These are phyloP conservation scores for Fusarium sp. DNA, from an alignment of 2,329 filamentous ascomycete genomes.

Conservation along the genomic window DNA sequence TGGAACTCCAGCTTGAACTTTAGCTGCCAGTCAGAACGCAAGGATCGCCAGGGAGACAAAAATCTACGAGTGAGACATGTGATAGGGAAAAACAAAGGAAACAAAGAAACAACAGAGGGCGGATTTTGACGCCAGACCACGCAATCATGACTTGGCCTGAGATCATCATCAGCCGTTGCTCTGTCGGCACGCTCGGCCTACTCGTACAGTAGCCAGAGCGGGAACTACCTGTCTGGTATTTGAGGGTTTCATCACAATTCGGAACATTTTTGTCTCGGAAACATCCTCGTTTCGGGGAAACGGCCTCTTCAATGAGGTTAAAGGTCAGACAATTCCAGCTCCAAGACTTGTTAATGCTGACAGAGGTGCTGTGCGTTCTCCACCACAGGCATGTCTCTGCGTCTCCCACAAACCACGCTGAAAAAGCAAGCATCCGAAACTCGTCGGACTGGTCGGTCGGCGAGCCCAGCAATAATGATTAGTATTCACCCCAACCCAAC, in stretches of 20 bases:
- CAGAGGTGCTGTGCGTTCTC: background rate
- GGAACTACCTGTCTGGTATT: background rate
- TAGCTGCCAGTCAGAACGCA: background rate
- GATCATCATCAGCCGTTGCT: background rate
- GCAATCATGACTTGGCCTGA: conserved; percentile 4
- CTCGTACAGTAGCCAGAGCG: background rate
- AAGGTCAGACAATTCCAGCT: conserved; percentile 26
- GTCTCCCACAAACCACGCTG: background rate
- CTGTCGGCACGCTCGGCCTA: conserved; percentile 6
- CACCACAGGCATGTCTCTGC: background rate
- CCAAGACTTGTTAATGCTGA: background rate
- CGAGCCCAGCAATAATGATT: background rate
- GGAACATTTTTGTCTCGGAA: conserved; percentile 21
- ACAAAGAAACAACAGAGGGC: conserved; percentile 14
- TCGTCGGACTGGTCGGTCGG: conserved; percentile 23
- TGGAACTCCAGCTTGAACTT: background rate
- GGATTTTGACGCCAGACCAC: background rate
- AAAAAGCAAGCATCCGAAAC: conserved; percentile 28
- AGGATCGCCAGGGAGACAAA: conserved; percentile 2
- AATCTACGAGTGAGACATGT: conserved; percentile 17
- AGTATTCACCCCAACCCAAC: conserved; percentile 2
- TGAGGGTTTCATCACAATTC: background rate
- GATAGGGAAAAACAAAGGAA: conserved; percentile 2
- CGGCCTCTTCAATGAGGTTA: conserved; percentile 5
- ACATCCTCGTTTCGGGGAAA: conserved; percentile 14